phyloP scores from a whole-genome alignment of 192 early-diverging fungal genomes.

The Backusella parvicylindrica region DNA sequence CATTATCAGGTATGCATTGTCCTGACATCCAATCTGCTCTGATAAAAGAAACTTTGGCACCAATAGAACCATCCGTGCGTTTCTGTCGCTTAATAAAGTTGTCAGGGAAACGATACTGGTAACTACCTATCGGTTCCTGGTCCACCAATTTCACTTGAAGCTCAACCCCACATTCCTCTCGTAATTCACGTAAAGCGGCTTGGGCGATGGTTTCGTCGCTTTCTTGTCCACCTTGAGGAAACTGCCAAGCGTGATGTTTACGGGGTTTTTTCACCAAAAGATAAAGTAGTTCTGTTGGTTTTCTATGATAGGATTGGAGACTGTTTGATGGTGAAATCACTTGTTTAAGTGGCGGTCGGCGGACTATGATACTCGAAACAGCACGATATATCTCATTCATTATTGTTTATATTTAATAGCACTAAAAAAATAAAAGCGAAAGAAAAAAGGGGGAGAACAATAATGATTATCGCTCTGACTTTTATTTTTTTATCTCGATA shows the following conservation, averaged over 20 bases:
- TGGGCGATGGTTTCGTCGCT: constrained; percentile 63
- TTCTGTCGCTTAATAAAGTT: constrained; percentile 2
- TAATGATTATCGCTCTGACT: neutral
- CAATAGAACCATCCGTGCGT: constrained; percentile 7
- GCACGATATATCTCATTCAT: constrained; percentile 1
- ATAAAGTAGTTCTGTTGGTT: constrained; percentile 46
- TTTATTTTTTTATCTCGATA: neutral
- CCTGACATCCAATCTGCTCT: constrained; percentile 75
- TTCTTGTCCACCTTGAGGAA: constrained; percentile 66
- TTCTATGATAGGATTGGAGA: neutral
- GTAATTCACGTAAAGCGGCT: constrained; percentile 69
- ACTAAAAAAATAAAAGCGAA: neutral
- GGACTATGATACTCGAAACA: neutral
- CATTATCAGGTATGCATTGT: constrained; percentile 57
- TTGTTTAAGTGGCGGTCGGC: neutral
- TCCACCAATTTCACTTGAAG: constrained; percentile 77
- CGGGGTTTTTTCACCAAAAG: constrained; percentile 69
- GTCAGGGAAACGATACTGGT: constrained; percentile 32
- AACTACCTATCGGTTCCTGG: constrained; percentile 69
- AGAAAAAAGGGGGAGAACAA: neutral
- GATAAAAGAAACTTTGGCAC: constrained; percentile 22
- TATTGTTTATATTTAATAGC: neutral
- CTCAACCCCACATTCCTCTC: constrained; percentile 64
- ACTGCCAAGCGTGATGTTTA: constrained; percentile 62
- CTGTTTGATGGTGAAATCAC: neutral